Evolutionary conservation across 2,329 filamentous ascomycete species (phyloP), one percentile per base, ranked within the genome.

Genomic region (Cucurbitaria berberidis): DNA sequence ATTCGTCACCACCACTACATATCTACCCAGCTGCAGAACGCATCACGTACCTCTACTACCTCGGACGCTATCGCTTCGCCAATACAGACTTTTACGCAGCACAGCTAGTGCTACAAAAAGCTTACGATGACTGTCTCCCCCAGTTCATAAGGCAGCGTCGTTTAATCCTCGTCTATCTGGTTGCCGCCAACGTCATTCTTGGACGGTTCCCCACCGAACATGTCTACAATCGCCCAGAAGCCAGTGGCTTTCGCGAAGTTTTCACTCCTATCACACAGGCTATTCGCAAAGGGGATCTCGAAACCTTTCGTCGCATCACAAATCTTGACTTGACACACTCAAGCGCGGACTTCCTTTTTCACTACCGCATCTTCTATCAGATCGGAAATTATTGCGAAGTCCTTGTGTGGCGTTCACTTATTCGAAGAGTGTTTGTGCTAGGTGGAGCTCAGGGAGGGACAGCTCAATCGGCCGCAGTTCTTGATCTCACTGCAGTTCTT

Each of bases 31-130:
- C 90, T 19, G 84, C 89, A 5, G 90, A 98, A 71, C 86, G 92
- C 43, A 91, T 96, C 45, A 96, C 92, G 3, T 98, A 93, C 66
- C 86, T 98, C 13, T 97, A 96, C 78, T 96, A 96, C 71, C 87
- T 98, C 5, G 93, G 93, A 16, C 88, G 92, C 53, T 97, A 93
- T 76, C 86, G 93, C 68, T 91, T 96, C 72, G 86, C 90, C 59
- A 93, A 91, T 73, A 89, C 87, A 62, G 88, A 96, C 70, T 96
- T 91, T 74, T 86, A 85, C 57, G 87, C 89, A 22, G 91, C 93
- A 0, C 85, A 88, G 46, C 80, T 86, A 43, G 91, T 89, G 30
- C 80, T 97, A 6, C 85, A 96, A 67, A 82, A 87, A 22, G 91
- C 93, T 2, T 97, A 96, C 74, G 78, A 87, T 45, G 88, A 96